Conservation (phyloP, 75 land plant genomes). For the Selaginella moellendorffii region DNA sequence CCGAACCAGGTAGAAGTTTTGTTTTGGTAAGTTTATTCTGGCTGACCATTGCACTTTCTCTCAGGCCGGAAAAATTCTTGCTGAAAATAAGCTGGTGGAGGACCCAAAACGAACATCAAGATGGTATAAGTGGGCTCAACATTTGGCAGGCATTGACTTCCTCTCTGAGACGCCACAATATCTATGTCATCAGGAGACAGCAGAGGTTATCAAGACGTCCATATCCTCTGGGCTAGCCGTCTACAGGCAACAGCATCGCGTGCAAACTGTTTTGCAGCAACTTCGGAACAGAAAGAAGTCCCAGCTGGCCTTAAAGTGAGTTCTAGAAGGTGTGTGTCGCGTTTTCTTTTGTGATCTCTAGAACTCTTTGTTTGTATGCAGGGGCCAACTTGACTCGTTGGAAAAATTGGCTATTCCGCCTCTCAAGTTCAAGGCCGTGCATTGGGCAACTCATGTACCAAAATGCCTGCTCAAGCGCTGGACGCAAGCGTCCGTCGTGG, state of each 20-base stretch:
- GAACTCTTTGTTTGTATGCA: slow-evolving; percentile 22
- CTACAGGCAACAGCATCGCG: slow-evolving; percentile 73
- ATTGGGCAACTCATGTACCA: slow-evolving; percentile 52
- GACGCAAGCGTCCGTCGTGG: slow-evolving; percentile 15
- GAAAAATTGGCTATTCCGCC: slow-evolving; percentile 45
- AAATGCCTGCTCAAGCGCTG: slow-evolving; percentile 51
- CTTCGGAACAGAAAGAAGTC: slow-evolving; percentile 66
- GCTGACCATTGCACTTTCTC: neutral
- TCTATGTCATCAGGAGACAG: neutral
- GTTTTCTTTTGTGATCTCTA: slow-evolving; percentile 17
- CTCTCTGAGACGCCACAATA: neutral
- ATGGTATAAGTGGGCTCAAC: slow-evolving; percentile 64
- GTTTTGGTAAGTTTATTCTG: neutral
- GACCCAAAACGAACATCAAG: slow-evolving; percentile 42
- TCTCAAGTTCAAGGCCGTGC: slow-evolving; percentile 40
- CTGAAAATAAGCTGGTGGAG: slow-evolving; percentile 34
- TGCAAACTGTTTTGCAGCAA: slow-evolving; percentile 54
- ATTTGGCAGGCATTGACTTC: neutral
- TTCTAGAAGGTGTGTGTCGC: no score
- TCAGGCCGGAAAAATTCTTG: slow-evolving; percentile 59
- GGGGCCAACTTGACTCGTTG: slow-evolving; percentile 76
- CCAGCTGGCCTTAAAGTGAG: slow-evolving; percentile 90
- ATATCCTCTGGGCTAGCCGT: slow-evolving; percentile 43
- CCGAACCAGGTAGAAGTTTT: slow-evolving; percentile 59
- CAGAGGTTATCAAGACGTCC: neutral